Conservation (phyloP, 2,329 filamentous ascomycete genomes). For the Pseudocercospora crystallina region DNA sequence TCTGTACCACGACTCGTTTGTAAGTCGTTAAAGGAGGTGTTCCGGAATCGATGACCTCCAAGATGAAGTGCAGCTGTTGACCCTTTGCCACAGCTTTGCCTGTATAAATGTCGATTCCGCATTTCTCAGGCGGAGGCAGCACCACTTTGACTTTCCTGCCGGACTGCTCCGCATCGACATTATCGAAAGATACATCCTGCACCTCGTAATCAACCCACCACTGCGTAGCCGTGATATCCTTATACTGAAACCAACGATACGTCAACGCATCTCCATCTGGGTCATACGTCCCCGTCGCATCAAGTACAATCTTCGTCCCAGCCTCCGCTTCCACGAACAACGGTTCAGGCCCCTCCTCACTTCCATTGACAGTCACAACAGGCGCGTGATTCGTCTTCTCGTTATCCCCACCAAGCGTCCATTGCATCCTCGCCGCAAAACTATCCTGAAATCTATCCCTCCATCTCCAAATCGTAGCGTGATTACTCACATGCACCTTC, state of each 20-base stretch:
- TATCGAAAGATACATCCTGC: background rate
- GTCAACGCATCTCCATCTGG: background rate
- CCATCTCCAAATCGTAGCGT: slow-evolving; percentile 49
- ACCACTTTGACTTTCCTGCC: slow-evolving; percentile 1
- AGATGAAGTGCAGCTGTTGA: slow-evolving; percentile 7
- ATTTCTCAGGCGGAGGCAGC: slow-evolving; percentile 4
- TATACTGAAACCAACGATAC: slow-evolving; percentile 15
- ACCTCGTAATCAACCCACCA: slow-evolving; percentile 7
- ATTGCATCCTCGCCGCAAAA: slow-evolving; percentile 45
- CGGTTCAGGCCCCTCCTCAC: background rate
- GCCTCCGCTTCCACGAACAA: slow-evolving; percentile 6
- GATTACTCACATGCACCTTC: slow-evolving; percentile 41
- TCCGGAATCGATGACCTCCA: slow-evolving; percentile 9
- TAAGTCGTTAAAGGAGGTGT: slow-evolving; percentile 9
- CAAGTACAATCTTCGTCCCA: background rate
- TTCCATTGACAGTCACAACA: slow-evolving; percentile 2
- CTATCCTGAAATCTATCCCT: slow-evolving; percentile 43
- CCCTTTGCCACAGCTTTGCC: slow-evolving; percentile 1
- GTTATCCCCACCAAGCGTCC: slow-evolving; percentile 30
- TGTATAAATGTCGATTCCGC: slow-evolving; percentile 2
- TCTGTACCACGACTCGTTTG: slow-evolving; percentile 9
- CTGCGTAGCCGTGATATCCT: slow-evolving; percentile 4
- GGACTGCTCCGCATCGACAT: background rate
- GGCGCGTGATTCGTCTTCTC: slow-evolving; percentile 4
- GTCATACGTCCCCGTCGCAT: slow-evolving; percentile 2